phyloP scores from a whole-genome alignment of 1,284 basidiomycete species.

The Cystobasidium sp. region DNA sequence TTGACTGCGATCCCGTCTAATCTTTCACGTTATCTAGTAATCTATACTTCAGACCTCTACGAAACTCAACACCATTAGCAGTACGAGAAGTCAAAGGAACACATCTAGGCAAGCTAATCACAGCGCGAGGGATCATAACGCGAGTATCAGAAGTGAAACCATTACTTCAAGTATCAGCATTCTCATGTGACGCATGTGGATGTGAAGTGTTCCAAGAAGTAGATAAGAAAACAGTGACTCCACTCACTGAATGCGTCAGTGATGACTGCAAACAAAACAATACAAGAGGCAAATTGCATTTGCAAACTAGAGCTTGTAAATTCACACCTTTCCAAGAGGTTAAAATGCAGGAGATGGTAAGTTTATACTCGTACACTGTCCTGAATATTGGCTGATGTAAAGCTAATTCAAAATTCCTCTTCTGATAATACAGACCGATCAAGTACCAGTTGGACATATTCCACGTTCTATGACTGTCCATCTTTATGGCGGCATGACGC shows the following conservation, averaged over 20 bases:
- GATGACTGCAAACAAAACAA: slow-evolving; percentile 81
- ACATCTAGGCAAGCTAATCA: slow-evolving; percentile 89
- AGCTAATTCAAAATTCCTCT: background rate
- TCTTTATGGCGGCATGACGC: slow-evolving; percentile 85
- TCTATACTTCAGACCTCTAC: slow-evolving; percentile 88
- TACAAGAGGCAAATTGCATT: slow-evolving; percentile 88
- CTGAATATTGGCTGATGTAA: background rate
- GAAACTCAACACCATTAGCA: slow-evolving; percentile 69
- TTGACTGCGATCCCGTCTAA: background rate
- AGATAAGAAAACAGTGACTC: slow-evolving; percentile 87
- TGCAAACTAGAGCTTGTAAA: slow-evolving; percentile 96
- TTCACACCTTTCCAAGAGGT: slow-evolving; percentile 99
- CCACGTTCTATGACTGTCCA: slow-evolving; percentile 98
- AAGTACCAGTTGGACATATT: slow-evolving; percentile 99
- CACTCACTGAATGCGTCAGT: slow-evolving; percentile 84
- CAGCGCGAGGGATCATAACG: slow-evolving; percentile 95
- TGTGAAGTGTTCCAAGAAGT: slow-evolving; percentile 99
- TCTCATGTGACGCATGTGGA: slow-evolving; percentile 97
- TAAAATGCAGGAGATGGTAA: slow-evolving; percentile 97
- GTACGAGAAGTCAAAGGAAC: slow-evolving; percentile 86
- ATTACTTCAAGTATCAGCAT: slow-evolving; percentile 93
- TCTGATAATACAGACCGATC: slow-evolving; percentile 72
- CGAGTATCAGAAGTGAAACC: slow-evolving; percentile 99
- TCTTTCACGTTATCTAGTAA: slow-evolving; percentile 64
- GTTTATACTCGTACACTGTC: slow-evolving; percentile 48